Evolutionary conservation across 2,329 filamentous ascomycete genomes (phyloP), one percentile per base, ranked within the genome.

Genomic region (Epichloe uncinata): DNA sequence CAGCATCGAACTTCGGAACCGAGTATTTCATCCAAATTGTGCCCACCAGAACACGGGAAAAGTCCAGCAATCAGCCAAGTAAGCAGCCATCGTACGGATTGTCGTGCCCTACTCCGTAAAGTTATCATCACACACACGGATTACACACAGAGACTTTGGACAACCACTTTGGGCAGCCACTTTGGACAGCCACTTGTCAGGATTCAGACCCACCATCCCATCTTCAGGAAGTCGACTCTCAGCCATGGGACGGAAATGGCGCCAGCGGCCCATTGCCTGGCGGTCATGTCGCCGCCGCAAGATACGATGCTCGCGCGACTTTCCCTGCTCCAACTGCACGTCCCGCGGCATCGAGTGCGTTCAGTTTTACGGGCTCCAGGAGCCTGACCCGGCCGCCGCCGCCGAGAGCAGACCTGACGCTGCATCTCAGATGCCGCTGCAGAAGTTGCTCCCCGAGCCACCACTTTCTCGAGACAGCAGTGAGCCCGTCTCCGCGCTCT

Each of bases 271-370:
- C 38, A 56, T 64, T 38, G 64, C 62, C 22, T 64, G 62, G 42
- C 58, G 61, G 49, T 61, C 63, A 37, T 64, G 62, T 49, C 57
- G 62, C 37, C 52, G 56, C 30, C 61, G 60, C 50, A 65, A 65
- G 53, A 53, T 65, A 42, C 57, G 62, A 36, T 65, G 63, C 52
- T 63, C 61, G 41, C 58, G 63, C 45, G 54, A 60, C 42, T 63
- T 64, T 41, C 63, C 63, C 3, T 65, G 63, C 53, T 56, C 57
- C 33, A 65, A 65, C 56, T 65, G 63, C 53, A 59, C 58, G 43
- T 58, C 56, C 45, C 60, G 63, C 49, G 62, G 61, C 52, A 49
- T 63, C 16, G 50, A 54, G 30, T 65, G 63, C 49, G 11, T 51
- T 9, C 50, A 51, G 50, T 49, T 51, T 22, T 46, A 51, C 42